Conservation (phyloP, 1,139 yeast genomes). For the Geotrichum reessii region DNA sequence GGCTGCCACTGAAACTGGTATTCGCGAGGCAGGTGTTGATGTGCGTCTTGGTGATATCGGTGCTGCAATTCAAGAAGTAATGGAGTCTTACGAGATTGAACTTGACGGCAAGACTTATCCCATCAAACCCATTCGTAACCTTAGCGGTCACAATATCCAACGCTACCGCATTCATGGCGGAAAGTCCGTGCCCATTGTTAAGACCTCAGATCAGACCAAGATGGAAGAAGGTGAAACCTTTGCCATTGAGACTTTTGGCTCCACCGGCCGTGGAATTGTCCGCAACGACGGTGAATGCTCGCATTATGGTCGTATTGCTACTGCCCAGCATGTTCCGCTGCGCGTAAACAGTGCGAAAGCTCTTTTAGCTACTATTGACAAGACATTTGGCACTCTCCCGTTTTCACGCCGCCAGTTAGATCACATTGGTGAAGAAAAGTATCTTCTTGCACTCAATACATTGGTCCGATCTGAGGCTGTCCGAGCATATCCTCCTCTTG, state of each 20-base stretch:
- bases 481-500: slow-evolving; percentile 95
- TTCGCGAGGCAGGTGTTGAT: slow-evolving; percentile 90
- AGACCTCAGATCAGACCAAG: slow-evolving; percentile 87
- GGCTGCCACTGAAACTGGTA: slow-evolving; percentile 92
- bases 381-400: slow-evolving; percentile 87
- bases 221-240: slow-evolving; percentile 98
- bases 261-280: slow-evolving; percentile 93
- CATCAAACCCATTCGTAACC: slow-evolving; percentile 81
- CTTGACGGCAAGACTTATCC: slow-evolving; percentile 80
- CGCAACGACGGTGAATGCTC: slow-evolving; percentile 85
- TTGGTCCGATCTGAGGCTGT: slow-evolving; percentile 82
- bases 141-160: slow-evolving; percentile 89
- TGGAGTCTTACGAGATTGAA: slow-evolving; percentile 95
- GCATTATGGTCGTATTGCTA: slow-evolving; percentile 70
- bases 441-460: slow-evolving; percentile 79
- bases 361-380: slow-evolving; percentile 62
- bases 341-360: slow-evolving; percentile 57
- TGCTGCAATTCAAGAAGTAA: slow-evolving; percentile 90
- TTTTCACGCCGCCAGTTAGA: slow-evolving; percentile 95
- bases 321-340: slow-evolving; percentile 48
- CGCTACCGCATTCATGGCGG: slow-evolving; percentile 88
- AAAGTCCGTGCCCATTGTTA: slow-evolving; percentile 91
- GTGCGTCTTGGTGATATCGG: slow-evolving; percentile 94
- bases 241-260: slow-evolving; percentile 97
- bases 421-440: slow-evolving; percentile 85